A percentile compares a stretch with the other conserved stretches of the same genome.
phyloP scores from a whole-genome alignment of 352 stramenopile species.

The Globisporangium iwayamae region DNA sequence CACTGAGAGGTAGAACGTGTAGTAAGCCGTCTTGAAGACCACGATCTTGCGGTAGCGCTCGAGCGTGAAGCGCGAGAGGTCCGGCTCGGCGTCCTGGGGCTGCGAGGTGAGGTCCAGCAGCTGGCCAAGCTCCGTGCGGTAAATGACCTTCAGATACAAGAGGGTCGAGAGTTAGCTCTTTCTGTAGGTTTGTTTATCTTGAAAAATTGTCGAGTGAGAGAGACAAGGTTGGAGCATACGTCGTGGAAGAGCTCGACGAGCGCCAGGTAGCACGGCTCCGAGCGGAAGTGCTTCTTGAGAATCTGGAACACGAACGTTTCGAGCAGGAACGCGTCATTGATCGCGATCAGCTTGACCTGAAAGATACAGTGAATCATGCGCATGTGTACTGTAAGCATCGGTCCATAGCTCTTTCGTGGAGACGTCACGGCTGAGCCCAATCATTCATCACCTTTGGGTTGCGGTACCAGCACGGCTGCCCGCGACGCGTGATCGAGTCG shows the following conservation, averaged over 20 bases:
- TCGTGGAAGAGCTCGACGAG: conserved; percentile 96
- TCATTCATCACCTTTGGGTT: conserved; percentile 37
- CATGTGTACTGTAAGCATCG: too few relatives aligned
- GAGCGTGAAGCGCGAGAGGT: conserved; percentile 92
- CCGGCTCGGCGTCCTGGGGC: conserved; percentile 68
- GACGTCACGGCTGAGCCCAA: not conserved
- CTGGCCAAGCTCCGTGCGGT: conserved; percentile 97
- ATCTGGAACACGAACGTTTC: conserved; percentile 92
- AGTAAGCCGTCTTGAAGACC: conserved; percentile 99
- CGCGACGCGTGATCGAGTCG: conserved; percentile 91
- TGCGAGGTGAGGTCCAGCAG: conserved; percentile 90
- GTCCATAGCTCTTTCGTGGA: not conserved
- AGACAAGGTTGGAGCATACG: conserved; percentile 23
- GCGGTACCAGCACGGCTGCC: conserved; percentile 97
- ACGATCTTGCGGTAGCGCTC: conserved; percentile 94
- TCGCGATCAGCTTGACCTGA: conserved; percentile 91
- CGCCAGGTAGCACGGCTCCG: conserved; percentile 85
- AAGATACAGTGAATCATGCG: too few relatives aligned
- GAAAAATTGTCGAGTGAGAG: not conserved
- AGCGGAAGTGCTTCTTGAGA: conserved; percentile 86
- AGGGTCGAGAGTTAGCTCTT: not conserved
- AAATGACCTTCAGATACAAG: conserved; percentile 80
- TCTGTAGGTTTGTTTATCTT: not conserved
- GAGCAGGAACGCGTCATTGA: conserved; percentile 97
- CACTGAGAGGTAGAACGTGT: conserved; percentile 98